Evolutionary conservation across 805 yeast species (phyloP).

Genomic region (Candida caryicola): DNA sequence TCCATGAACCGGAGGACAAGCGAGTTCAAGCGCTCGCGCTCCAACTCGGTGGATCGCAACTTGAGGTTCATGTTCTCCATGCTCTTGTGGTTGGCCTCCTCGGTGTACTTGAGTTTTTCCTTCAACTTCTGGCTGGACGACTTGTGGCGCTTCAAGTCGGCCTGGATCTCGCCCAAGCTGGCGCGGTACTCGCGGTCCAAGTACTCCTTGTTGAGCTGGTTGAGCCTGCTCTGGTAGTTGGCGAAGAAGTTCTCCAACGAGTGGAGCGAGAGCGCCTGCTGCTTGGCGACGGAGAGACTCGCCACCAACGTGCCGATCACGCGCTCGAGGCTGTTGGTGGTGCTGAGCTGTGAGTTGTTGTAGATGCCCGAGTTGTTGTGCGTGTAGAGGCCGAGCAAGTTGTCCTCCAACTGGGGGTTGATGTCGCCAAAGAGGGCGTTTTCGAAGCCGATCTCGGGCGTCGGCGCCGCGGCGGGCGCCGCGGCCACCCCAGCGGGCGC

Average conservation of each 20-base stretch:
- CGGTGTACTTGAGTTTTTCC: slow-evolving; percentile 12
- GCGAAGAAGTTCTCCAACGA: slow-evolving; percentile 54
- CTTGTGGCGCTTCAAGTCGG: slow-evolving; percentile 17
- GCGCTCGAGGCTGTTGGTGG: slow-evolving; percentile 52
- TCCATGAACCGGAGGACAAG: slow-evolving; percentile 8
- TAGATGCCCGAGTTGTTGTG: slow-evolving; percentile 53
- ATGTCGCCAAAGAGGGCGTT: slow-evolving; percentile 64
- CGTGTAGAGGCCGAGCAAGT: slow-evolving; percentile 46
- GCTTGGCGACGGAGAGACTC: slow-evolving; percentile 55
- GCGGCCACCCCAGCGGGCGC: not conserved
- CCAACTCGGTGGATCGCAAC: slow-evolving; percentile 8
- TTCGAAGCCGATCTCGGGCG: slow-evolving; percentile 39
- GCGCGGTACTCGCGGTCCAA: slow-evolving; percentile 19
- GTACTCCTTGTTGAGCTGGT: slow-evolving; percentile 24
- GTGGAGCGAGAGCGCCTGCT: slow-evolving; percentile 54
- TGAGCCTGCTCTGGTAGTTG: slow-evolving; percentile 39
- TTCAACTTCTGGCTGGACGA: slow-evolving; percentile 12
- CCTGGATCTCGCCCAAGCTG: slow-evolving; percentile 11
- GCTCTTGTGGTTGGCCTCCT: slow-evolving; percentile 5
- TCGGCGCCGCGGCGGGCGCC: not conserved
- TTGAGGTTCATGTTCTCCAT: slow-evolving; percentile 5
- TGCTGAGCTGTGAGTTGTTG: slow-evolving; percentile 57
- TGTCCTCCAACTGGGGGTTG: slow-evolving; percentile 48
- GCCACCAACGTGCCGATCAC: slow-evolving; percentile 53
- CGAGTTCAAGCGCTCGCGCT: slow-evolving; percentile 9